Evolutionary conservation across 495 filamentous ascomycete species (phyloP).

Genomic region (Delitschia confertaspora): DNA sequence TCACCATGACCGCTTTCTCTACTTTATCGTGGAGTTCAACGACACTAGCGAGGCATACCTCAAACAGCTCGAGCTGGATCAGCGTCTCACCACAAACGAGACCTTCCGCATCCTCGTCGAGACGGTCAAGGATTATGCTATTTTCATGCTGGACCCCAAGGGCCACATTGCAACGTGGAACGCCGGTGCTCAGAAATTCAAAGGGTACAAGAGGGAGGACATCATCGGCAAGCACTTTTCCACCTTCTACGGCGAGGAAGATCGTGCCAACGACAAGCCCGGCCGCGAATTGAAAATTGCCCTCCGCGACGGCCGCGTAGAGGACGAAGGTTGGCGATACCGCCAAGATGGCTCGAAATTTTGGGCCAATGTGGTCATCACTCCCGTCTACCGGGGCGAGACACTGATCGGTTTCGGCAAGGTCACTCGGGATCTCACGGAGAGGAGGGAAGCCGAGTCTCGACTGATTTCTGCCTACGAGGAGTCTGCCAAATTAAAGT

Average conservation of each 20-base stretch:
- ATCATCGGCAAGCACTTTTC: slow-evolving; percentile 58
- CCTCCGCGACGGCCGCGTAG: slow-evolving; percentile 50
- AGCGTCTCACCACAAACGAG: slow-evolving; percentile 46
- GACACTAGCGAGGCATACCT: slow-evolving; percentile 17
- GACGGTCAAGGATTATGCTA: slow-evolving; percentile 58
- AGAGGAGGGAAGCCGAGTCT: slow-evolving; percentile 50
- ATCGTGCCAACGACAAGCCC: slow-evolving; percentile 46
- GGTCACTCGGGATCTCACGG: slow-evolving; percentile 56
- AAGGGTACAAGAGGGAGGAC: slow-evolving; percentile 49
- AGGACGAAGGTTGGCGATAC: slow-evolving; percentile 61
- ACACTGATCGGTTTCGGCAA: slow-evolving; percentile 56
- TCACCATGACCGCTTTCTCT: slow-evolving; percentile 10
- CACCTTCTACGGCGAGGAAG: slow-evolving; percentile 51
- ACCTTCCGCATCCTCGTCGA: slow-evolving; percentile 56
- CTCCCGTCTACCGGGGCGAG: slow-evolving; percentile 48
- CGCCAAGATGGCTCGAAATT: slow-evolving; percentile 53
- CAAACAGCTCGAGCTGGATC: slow-evolving; percentile 25
- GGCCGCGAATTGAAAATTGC: slow-evolving; percentile 48
- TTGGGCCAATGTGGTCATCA: slow-evolving; percentile 60
- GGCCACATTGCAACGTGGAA: slow-evolving; percentile 58
- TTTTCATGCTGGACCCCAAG: slow-evolving; percentile 54
- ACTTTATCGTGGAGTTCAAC: slow-evolving; percentile 17
- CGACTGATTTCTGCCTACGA: slow-evolving; percentile 54
- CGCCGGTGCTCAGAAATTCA: slow-evolving; percentile 48
- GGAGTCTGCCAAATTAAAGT: slow-evolving; percentile 56